Evolutionary conservation across 192 early-diverging fungal genomes (phyloP), one percentile per base, ranked within the genome.

Genomic region (Entomortierella parvispora): DNA sequence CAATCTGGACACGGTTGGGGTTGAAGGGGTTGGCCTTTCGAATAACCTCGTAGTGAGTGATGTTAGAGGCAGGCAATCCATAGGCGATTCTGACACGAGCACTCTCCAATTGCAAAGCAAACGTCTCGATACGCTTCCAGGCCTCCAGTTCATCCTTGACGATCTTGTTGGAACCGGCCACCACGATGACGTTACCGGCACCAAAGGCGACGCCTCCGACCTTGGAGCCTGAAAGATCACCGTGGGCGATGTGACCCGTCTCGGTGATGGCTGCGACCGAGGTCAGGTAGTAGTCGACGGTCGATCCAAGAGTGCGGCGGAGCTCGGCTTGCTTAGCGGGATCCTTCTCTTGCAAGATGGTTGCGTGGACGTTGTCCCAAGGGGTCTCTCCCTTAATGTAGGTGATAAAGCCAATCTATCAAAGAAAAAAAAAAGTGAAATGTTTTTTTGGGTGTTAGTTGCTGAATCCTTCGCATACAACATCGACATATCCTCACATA

Each of bases 131-230:
- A 46, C 81, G 55, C 58, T 80, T 65, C 63, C 49, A 68, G 10
- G 81, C 78, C 59, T 78, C 81, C 0, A 47, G 25, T 33, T 66
- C 42, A 53, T 82, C 81, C 77, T 58, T 80, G 4, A 82, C 81
- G 49, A 82, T 82, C 64, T 82, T 82, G 63, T 82, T 82, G 0
- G 81, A 71, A 5, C 81, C 81, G 4, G 62, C 67, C 6, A 82
- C 54, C 10, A 82, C 60, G 22, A 82, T 69, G 37, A 74, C 58
- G 9, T 75, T 74, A 3, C 53, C 61, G 0, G 65, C 52, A 3
- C 65, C 72, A 42, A 63, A 77, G 18, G 78, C 40, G 43, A 80
- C 69, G 28, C 77, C 77, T 5, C 65, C 69, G 18, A 82, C 78
- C 47, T 76, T 75, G 37, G 81, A 78, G 0, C 81, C 81, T 0